Percentiles rank a stretch among this genome's conserved stretches.
These are phyloP conservation scores for Pythium oligandrum DNA, from an alignment of 352 stramenopile species.

Conservation along the genomic window DNA sequence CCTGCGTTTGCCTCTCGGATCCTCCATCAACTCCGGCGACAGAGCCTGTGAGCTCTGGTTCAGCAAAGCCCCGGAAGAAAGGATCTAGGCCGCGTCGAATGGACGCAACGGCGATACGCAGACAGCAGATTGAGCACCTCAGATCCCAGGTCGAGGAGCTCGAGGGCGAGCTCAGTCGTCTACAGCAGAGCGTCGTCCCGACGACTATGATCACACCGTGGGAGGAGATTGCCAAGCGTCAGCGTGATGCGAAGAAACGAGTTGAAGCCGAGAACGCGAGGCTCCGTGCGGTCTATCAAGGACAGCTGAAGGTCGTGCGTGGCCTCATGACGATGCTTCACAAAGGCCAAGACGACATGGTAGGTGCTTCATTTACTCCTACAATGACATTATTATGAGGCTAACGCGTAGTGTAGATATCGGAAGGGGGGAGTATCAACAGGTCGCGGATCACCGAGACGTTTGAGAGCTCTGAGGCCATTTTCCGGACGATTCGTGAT, in stretches of 20 bases:
- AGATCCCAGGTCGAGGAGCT: conserved; percentile 23
- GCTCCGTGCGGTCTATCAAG: conserved; percentile 19
- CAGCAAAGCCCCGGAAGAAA: no score
- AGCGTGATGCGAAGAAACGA: conserved; percentile 27
- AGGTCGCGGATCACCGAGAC: no score
- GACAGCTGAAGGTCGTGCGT: conserved; percentile 24
- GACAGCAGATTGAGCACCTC: conserved; percentile 24
- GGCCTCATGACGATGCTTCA: conserved; percentile 23
- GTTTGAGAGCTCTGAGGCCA: no score
- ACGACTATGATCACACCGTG: conserved; percentile 9
- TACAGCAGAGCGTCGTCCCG: conserved; percentile 1
- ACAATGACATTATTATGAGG: no score
- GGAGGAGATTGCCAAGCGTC: conserved; percentile 30
- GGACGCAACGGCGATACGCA: no score
- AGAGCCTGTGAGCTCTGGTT: no score
- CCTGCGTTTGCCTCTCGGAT: not conserved
- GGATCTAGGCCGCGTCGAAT: no score
- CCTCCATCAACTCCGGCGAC: no score
- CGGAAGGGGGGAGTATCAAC: no score
- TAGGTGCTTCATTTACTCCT: not conserved
- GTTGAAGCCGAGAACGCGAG: conserved; percentile 33
- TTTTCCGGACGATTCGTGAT: no score
- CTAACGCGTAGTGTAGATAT: no score
- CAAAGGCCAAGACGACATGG: conserved; percentile 13
- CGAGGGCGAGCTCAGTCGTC: conserved; percentile 15